Evolutionary conservation across 2,329 filamentous ascomycete genomes (phyloP).

Genomic region (Orbilia brochopaga): DNA sequence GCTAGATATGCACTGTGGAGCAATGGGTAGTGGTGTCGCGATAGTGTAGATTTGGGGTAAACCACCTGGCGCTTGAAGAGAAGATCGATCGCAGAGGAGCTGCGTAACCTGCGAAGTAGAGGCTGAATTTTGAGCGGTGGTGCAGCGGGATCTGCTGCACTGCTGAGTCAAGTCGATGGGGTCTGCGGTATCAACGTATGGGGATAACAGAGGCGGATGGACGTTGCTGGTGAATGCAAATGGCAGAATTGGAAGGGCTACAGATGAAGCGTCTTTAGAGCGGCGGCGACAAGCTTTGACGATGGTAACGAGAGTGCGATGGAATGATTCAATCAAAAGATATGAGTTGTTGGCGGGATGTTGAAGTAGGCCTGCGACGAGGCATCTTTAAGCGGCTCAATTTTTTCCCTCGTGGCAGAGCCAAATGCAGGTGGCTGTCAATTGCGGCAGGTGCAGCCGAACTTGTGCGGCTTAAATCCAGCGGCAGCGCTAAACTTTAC

Average conservation of each 20-base stretch:
- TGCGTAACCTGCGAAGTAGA: slow-evolving; percentile 24
- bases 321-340: background rate
- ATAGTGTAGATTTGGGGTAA: slow-evolving; percentile 3
- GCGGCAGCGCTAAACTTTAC: slow-evolving; percentile 35
- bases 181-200: no score
- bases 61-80: slow-evolving; percentile 28
- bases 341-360: background rate
- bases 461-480: slow-evolving; percentile 46
- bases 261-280: background rate
- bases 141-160: slow-evolving; percentile 33
- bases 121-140: slow-evolving; percentile 32
- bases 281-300: background rate
- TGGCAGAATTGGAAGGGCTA: background rate
- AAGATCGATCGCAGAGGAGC: slow-evolving; percentile 18
- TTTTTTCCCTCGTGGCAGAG: slow-evolving; percentile 3
- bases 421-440: background rate
- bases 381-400: slow-evolving; percentile 7
- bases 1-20: slow-evolving; percentile 3
- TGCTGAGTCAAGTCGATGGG: background rate
- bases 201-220: no score
- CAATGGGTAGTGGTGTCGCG: background rate
- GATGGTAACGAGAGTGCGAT: background rate
- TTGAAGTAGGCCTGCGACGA: background rate
- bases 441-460: slow-evolving; percentile 29
- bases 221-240: background rate